Base-by-base conservation (phyloP, 2,329 filamentous ascomycete species). In the Aspergillus ruber region DNA sequence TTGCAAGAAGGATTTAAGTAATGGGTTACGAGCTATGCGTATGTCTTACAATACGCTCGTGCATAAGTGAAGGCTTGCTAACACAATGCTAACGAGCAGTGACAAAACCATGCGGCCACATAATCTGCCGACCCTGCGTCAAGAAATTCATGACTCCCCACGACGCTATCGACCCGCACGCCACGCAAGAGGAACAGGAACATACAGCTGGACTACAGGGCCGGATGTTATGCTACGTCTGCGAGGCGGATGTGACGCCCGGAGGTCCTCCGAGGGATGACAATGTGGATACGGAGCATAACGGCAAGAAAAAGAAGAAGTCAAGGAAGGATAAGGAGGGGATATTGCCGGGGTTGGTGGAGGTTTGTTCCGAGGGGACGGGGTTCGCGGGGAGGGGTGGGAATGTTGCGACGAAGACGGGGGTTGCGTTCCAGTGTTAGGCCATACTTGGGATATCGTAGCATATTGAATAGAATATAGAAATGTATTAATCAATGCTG, bases 301-400 rank as follows among this genome's bases (percentile, higher is more conserved):
- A 20, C 7, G 18, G 17, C 10, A 18, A 60, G 45, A 62, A 53
- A 36, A 56, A 59, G 50, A 63, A 69, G 55, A 64, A 66, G 49
- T 61, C 62, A 45, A 63, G 59, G 52, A 63, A 65, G 47, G 68
- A 73, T 42, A 68, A 73, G 43, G 62, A 77, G 32, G 80, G 74
- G 45, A 76, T 85, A 32, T 81, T 76, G 50, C 81, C 84, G 0
- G 90, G 90, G 0, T 63, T 96, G 29, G 84, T 96, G 3, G 82
- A 86, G 61, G 79, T 97, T 43, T 83, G 81, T 56, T 88, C 85
- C 32, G 91, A 96, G 58, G 91, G 91, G 0, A 97, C 91, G 0
- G 91, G 91, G 0, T 97, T 95, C 68, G 90, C 91, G 4, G 86
- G 88, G 4, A 84, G 85, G n/a, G 91, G 93, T 2, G 80, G 81